A percentile compares a stretch with the other conserved stretches of the same genome.
Conservation (phyloP, 352 stramenopile genomes). For the Pythium utonaiense region DNA sequence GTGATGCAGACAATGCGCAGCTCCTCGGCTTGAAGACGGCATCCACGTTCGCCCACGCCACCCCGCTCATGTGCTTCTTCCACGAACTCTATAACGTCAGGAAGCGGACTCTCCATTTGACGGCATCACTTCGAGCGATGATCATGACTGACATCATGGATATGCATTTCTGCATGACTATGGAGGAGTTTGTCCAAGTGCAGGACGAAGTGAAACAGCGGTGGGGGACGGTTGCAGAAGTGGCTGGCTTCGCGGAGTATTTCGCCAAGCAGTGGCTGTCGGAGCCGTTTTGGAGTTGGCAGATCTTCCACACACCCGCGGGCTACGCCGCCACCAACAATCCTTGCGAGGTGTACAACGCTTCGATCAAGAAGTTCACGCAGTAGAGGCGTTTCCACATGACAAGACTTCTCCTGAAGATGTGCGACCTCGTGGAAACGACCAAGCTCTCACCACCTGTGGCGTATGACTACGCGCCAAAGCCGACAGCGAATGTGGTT, state of each 20-base stretch:
- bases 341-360: slow-evolving; percentile 21
- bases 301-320: slow-evolving; percentile 15
- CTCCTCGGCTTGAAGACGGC: neutral
- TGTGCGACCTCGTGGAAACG: slow-evolving; percentile 13
- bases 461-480: neutral
- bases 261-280: slow-evolving; percentile 10
- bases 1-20: neutral
- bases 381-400: slow-evolving; percentile 5
- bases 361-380: slow-evolving; percentile 15
- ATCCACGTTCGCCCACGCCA: neutral
- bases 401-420: slow-evolving; percentile 12
- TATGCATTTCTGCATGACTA: neutral
- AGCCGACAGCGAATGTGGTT: neutral
- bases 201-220: neutral
- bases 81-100: neutral
- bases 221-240: neutral
- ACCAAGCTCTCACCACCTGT: neutral
- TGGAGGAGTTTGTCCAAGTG: too few species aligned
- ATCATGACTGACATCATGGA: neutral
- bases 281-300: slow-evolving; percentile 16
- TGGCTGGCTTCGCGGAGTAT: neutral
- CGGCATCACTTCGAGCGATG: neutral
- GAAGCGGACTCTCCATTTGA: neutral
- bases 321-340: slow-evolving; percentile 19
- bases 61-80: neutral